phyloP scores from a whole-genome alignment of 106 monocot species.

The Apostasia ramifera region DNA sequence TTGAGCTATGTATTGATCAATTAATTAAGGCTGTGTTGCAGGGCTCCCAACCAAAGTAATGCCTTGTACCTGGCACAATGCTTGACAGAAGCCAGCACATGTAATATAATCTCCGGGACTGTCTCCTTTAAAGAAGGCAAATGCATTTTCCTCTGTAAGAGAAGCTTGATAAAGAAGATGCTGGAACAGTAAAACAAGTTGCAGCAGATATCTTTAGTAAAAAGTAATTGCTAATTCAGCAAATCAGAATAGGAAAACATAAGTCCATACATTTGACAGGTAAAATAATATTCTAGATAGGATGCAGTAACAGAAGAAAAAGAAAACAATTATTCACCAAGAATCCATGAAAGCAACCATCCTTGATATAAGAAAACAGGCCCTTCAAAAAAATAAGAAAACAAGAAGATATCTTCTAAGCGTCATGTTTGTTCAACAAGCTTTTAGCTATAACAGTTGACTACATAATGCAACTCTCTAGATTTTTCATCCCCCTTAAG shows the following conservation, averaged over 20 bases:
- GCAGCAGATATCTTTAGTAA: neutral
- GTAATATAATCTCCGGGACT: conserved; percentile 72
- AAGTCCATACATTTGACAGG: conserved; percentile 4
- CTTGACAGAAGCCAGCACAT: conserved; percentile 59
- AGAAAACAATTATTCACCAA: neutral
- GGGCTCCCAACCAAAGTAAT: neutral
- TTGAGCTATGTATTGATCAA: too few relatives aligned
- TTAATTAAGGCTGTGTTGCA: neutral
- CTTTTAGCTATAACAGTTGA: too few relatives aligned
- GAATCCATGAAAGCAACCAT: too few relatives aligned
- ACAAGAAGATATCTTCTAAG: too few relatives aligned
- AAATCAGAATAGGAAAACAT: neutral
- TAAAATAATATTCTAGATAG: conserved; percentile 9
- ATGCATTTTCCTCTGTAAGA: conserved; percentile 70
- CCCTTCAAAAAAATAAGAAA: too few relatives aligned
- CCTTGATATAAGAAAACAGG: too few relatives aligned
- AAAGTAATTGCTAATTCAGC: neutral
- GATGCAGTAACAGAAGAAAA: conserved; percentile 12
- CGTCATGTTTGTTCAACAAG: too few relatives aligned
- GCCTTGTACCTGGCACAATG: conserved; percentile 61
- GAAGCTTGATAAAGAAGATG: conserved; percentile 51
- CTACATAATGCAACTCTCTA: too few relatives aligned
- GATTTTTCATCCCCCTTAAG: too few relatives aligned
- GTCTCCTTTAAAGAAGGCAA: conserved; percentile 83
- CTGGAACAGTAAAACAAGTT: conserved; percentile 29